Evolutionary conservation across 2,329 filamentous ascomycete species (phyloP).

Genomic region (Diaporthe caulivora): DNA sequence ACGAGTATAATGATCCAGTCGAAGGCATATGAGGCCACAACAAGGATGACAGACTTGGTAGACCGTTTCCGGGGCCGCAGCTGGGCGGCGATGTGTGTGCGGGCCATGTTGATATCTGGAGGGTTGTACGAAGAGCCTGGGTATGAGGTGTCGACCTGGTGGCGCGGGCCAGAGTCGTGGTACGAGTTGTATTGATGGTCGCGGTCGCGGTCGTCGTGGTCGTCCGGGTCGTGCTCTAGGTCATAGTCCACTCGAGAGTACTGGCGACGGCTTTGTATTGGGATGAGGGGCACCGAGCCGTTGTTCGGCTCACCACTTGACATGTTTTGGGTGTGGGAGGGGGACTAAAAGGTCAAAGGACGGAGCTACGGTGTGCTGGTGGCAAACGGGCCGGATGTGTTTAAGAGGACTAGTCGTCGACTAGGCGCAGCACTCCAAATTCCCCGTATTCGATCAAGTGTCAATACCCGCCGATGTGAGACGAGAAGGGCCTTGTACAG

Average conservation of each 20-base stretch:
- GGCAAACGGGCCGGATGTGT: conserved; percentile 4
- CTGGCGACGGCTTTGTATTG: conserved; percentile 29
- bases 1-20: conserved; percentile 79
- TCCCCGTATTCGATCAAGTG: background rate
- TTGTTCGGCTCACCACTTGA: conserved; percentile 24
- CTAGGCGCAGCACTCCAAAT: background rate
- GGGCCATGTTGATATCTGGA: conserved; percentile 27
- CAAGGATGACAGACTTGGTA: conserved; percentile 47
- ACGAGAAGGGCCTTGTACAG: conserved; percentile 8
- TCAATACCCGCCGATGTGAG: conserved; percentile 23
- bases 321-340: conserved; percentile 8
- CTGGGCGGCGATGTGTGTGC: conserved; percentile 32
- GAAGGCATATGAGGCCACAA: conserved; percentile 76
- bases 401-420: conserved; percentile 26
- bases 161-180: conserved; percentile 9
- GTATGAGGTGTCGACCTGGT: conserved; percentile 33
- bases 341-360: conserved; percentile 2
- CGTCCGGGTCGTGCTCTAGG: conserved; percentile 25
- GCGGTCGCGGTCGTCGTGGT: conserved; percentile 23
- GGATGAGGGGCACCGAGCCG: conserved; percentile 37
- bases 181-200: conserved; percentile 8
- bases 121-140: conserved; percentile 4
- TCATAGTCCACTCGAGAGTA: conserved; percentile 28
- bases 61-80: conserved; percentile 35
- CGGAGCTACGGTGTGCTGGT: background rate